Percentiles rank a stretch among this genome's conserved stretches.
These are phyloP conservation scores for Boehmeria nivea DNA, from an alignment of 306 rosid species.

Conservation along the genomic window DNA sequence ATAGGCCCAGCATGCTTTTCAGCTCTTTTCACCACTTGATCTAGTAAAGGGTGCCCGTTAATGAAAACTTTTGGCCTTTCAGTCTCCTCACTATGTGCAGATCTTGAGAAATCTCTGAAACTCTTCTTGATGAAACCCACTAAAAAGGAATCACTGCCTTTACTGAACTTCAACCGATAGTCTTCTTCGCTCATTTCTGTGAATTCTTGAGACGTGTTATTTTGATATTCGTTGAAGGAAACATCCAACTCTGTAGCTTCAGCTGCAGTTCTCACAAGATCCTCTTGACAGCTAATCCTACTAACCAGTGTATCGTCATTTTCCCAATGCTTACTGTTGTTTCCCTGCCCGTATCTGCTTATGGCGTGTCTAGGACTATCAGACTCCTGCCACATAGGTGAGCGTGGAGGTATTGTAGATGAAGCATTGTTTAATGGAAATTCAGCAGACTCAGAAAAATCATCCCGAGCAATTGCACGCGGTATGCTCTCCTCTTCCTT, in stretches of 20 bases:
- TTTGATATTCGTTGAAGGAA: constrained; percentile 31
- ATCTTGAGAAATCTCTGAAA: constrained; percentile 32
- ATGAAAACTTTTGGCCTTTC: constrained; percentile 30
- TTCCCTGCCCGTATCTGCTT: constrained; percentile 14
- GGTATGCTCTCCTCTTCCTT: constrained; percentile 15
- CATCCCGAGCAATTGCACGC: too few relatives aligned
- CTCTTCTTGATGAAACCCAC: constrained; percentile 30
- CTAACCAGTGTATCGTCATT: too few relatives aligned
- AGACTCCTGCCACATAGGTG: constrained; percentile 22
- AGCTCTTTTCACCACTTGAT: constrained; percentile 29
- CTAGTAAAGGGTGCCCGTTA: constrained; percentile 36
- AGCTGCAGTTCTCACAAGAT: constrained; percentile 18
- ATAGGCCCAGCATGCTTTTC: constrained; percentile 47
- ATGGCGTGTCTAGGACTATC: constrained; percentile 16
- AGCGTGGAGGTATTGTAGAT: constrained; percentile 10
- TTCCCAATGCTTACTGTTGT: too few relatives aligned
- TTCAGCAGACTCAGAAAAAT: too few relatives aligned
- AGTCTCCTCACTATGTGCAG: constrained; percentile 17
- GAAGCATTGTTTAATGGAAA: too few relatives aligned
- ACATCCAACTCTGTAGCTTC: constrained; percentile 29
- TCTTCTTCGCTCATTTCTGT: constrained; percentile 30
- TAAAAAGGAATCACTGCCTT: constrained; percentile 24
- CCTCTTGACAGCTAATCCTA: too few relatives aligned
- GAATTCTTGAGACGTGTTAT: constrained; percentile 33
- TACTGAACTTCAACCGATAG: constrained; percentile 21